Conservation (phyloP, 176 grass and related monocot genomes). For the Rhipidocladum racemiflorum region DNA sequence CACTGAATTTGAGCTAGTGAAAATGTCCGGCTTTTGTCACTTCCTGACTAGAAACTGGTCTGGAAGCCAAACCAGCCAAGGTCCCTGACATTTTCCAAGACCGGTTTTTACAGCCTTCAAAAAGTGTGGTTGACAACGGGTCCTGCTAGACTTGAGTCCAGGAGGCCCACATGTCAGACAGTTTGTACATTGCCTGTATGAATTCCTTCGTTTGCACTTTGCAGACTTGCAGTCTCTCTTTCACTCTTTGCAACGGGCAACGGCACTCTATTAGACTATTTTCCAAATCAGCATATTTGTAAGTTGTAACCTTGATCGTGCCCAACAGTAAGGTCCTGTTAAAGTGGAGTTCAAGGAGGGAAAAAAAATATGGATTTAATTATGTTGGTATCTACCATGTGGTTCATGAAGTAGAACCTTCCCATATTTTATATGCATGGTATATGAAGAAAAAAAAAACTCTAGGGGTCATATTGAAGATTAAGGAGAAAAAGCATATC, state of each 20-base stretch:
- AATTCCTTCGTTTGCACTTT: not conserved
- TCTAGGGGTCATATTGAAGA: not conserved
- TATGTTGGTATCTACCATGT: not conserved
- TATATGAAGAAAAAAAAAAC: no score
- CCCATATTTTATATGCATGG: slow-evolving; percentile 3
- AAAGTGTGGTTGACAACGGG: not conserved
- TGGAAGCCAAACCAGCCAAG: not conserved
- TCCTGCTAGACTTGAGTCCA: not conserved
- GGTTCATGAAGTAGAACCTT: not conserved
- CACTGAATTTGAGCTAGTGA: not conserved
- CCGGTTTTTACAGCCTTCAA: not conserved
- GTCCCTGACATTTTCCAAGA: not conserved
- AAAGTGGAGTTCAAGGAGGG: not conserved
- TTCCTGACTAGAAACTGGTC: not conserved
- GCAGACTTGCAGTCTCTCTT: not conserved
- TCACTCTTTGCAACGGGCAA: not conserved
- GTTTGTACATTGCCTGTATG: not conserved
- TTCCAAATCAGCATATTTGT: not conserved
- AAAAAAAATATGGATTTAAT: not conserved
- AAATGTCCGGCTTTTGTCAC: not conserved
- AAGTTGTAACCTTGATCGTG: not conserved
- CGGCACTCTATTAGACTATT: not conserved
- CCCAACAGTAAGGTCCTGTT: not conserved
- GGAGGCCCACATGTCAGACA: not conserved
- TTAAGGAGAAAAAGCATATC: not conserved